Conservation (phyloP, 202 grass and related monocot genomes). For the Setaria italica region DNA sequence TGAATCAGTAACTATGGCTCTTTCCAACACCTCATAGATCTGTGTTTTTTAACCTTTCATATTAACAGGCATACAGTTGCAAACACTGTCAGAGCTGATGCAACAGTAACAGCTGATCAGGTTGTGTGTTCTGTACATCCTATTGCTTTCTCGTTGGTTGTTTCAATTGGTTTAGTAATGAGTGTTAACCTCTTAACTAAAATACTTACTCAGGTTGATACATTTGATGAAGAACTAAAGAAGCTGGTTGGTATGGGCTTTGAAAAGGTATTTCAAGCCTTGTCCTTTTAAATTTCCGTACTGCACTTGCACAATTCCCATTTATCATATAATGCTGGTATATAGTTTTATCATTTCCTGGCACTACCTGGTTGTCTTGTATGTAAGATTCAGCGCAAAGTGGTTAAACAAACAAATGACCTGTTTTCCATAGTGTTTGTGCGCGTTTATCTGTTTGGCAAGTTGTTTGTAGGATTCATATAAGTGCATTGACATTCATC, state of each 20-base stretch:
- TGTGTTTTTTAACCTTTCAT: conserved; percentile 28
- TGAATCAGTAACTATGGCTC: conserved; percentile 20
- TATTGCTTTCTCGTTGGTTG: conserved; percentile 28
- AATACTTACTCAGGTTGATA: conserved; percentile 72
- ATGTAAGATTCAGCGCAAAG: neutral
- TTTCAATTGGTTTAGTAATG: conserved; percentile 37
- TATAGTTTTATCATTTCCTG: neutral
- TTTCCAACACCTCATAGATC: conserved; percentile 23
- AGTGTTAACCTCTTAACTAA: conserved; percentile 17
- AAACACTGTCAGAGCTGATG: conserved; percentile 64
- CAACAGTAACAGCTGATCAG: conserved; percentile 60
- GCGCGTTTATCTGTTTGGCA: neutral
- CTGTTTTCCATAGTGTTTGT: conserved; percentile 2
- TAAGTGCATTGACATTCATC: neutral
- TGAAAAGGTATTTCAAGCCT: conserved; percentile 73
- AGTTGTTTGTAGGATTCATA: neutral
- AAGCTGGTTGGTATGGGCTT: conserved; percentile 92
- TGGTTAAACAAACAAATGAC: neutral
- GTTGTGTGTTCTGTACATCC: conserved; percentile 43
- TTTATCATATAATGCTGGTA: conserved; percentile 35
- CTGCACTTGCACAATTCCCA: conserved; percentile 4
- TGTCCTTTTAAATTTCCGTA: neutral
- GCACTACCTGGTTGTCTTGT: neutral
- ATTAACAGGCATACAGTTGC: conserved; percentile 63
- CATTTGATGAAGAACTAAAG: conserved; percentile 95